A percentile compares a stretch with the other conserved stretches of the same genome.
phyloP scores from a whole-genome alignment of 2,329 filamentous ascomycete genomes.

The Calonectria honghensis region DNA sequence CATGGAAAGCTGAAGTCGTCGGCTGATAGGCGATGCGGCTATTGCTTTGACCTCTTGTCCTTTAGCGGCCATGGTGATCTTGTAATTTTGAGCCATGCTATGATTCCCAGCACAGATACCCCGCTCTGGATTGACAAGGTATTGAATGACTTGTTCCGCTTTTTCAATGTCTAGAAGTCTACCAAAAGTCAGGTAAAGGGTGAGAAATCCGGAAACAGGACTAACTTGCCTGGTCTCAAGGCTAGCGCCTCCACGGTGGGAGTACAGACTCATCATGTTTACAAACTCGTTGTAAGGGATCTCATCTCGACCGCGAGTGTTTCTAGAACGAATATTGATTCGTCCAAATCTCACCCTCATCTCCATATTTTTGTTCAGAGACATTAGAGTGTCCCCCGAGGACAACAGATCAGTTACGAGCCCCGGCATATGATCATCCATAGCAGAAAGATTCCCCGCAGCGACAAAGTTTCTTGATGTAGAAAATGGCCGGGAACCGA shows the following conservation, averaged over 20 bases:
- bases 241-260: constrained; percentile 55
- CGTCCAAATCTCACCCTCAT: constrained; percentile 60
- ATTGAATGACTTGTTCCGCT: constrained; percentile 45
- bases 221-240: constrained; percentile 54
- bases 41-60: constrained; percentile 51
- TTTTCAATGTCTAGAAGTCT: constrained; percentile 45
- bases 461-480: constrained; percentile 9
- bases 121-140: constrained; percentile 40
- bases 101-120: constrained; percentile 42
- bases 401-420: constrained; percentile 47
- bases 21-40: constrained; percentile 30
- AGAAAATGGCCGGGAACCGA: constrained; percentile 52
- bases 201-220: constrained; percentile 12
- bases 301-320: constrained; percentile 49
- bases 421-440: constrained; percentile 47
- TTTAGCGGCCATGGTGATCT: constrained; percentile 48
- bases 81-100: constrained; percentile 43
- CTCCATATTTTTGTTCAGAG: constrained; percentile 51
- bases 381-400: constrained; percentile 52
- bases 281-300: constrained; percentile 53
- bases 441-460: constrained; percentile 33
- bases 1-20: constrained; percentile 50
- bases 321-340: constrained; percentile 53
- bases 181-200: constrained; percentile 16
- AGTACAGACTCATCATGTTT: constrained; percentile 54